phyloP scores from a whole-genome alignment of 163 green algal species.

The Scenedesmus sp. region DNA sequence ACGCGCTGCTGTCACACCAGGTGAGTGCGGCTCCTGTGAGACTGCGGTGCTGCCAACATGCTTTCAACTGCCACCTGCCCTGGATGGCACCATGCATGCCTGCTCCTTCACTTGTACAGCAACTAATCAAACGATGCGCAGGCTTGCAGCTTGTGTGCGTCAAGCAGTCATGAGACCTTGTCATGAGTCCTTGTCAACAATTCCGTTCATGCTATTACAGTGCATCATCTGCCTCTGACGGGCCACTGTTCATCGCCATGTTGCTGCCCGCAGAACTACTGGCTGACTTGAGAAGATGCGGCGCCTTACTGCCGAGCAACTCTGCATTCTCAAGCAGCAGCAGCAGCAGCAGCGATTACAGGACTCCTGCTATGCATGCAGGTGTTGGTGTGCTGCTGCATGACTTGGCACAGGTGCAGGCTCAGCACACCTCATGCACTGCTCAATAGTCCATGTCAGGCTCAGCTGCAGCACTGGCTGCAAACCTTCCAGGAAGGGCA shows the following conservation, averaged over 20 bases:
- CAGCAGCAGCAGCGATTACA: background rate
- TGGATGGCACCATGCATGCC: too few relatives aligned
- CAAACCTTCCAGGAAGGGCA: too few relatives aligned
- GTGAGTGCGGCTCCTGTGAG: background rate
- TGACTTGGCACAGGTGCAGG: background rate
- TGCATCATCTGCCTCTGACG: background rate
- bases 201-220: too few relatives aligned
- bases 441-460: background rate
- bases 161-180: too few relatives aligned
- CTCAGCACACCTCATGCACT: background rate
- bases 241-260: too few relatives aligned
- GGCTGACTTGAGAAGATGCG: slow-evolving; percentile 1
- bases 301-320: background rate
- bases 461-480: background rate
- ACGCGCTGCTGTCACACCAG: slow-evolving; percentile 1
- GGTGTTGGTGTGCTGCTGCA: background rate
- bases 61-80: too few relatives aligned
- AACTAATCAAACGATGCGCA: too few relatives aligned
- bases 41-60: too few relatives aligned
- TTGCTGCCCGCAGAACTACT: slow-evolving; percentile 27
- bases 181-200: too few relatives aligned
- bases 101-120: too few relatives aligned
- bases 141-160: too few relatives aligned
- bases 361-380: background rate
- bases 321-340: background rate